Percentiles rank a stretch among this genome's conserved stretches.
These are phyloP conservation scores for Globisporangium sylvaticum DNA, from an alignment of 352 stramenopile species.

Conservation along the genomic window DNA sequence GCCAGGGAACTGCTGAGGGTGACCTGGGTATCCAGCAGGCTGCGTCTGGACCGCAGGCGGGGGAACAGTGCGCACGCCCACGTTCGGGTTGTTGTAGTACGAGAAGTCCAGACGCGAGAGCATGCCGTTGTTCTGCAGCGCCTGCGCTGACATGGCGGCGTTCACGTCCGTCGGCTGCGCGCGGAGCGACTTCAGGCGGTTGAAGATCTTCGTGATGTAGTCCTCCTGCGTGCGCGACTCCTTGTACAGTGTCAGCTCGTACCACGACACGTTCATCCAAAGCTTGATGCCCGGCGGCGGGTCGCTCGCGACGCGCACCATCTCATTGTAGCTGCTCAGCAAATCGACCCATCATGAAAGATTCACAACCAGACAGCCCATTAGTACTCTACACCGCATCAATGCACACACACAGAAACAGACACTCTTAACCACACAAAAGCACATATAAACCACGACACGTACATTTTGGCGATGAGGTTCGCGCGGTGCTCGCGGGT, in stretches of 20 bases:
- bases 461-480: slow-evolving; percentile 84
- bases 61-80: slow-evolving; percentile 28
- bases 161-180: slow-evolving; percentile 72
- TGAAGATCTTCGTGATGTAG: slow-evolving; percentile 89
- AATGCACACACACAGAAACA: slow-evolving; percentile 6
- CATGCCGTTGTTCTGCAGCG: slow-evolving; percentile 66
- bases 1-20: slow-evolving; percentile 37
- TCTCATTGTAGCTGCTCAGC: slow-evolving; percentile 66
- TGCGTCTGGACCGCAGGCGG: slow-evolving; percentile 20
- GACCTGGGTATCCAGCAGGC: slow-evolving; percentile 33
- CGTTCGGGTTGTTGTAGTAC: slow-evolving; percentile 67
- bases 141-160: slow-evolving; percentile 57
- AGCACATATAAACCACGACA: slow-evolving; percentile 1
- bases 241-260: slow-evolving; percentile 81
- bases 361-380: background rate
- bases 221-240: slow-evolving; percentile 81
- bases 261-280: slow-evolving; percentile 87
- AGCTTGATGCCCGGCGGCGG: slow-evolving; percentile 76
- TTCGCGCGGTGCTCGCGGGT: slow-evolving; percentile 79
- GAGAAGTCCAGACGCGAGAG: slow-evolving; percentile 70
- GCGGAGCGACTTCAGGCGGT: slow-evolving; percentile 70
- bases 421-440: background rate
- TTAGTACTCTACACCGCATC: background rate
- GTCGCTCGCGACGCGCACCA: slow-evolving; percentile 79
- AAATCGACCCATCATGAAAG: background rate